These are phyloP conservation scores for Macrolepiota albuminosa DNA, from an alignment of 768 basidiomycete species.

Conservation along the genomic window DNA sequence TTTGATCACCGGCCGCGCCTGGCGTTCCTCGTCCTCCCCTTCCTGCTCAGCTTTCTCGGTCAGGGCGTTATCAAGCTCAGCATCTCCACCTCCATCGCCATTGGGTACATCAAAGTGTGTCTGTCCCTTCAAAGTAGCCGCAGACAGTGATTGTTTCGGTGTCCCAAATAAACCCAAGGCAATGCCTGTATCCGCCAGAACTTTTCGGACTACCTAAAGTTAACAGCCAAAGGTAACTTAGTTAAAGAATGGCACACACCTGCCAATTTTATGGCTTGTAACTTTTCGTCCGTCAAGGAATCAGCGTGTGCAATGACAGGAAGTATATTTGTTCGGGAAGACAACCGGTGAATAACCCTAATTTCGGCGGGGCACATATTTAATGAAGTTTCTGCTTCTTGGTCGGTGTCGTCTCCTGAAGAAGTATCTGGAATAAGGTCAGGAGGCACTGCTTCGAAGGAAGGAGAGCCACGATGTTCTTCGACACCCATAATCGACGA, in stretches of 20 bases:
- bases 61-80: constrained; percentile 22
- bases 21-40: constrained; percentile 47
- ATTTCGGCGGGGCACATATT: constrained; percentile 78
- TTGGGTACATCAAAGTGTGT: constrained; percentile 29
- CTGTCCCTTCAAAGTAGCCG: constrained; percentile 28
- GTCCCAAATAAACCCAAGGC: constrained; percentile 75
- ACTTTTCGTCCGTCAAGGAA: constrained; percentile 76
- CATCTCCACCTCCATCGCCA: constrained; percentile 19
- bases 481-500: constrained; percentile 56
- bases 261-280: constrained; percentile 65
- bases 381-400: constrained; percentile 43
- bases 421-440: constrained; percentile 54
- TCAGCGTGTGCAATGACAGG: constrained; percentile 80
- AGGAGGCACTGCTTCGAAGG: constrained; percentile 62
- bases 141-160: constrained; percentile 22
- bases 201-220: constrained; percentile 46
- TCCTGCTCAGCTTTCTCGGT: constrained; percentile 32
- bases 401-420: constrained; percentile 44
- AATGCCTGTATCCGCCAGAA: constrained; percentile 60
- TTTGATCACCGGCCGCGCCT: constrained; percentile 74
- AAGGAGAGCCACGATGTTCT: constrained; percentile 46
- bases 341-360: constrained; percentile 71
- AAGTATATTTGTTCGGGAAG: constrained; percentile 71
- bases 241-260: constrained; percentile 24
- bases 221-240: constrained; percentile 2